Evolutionary conservation across 352 stramenopile species (phyloP).

Genomic region (Phytophthora tentaculata): DNA sequence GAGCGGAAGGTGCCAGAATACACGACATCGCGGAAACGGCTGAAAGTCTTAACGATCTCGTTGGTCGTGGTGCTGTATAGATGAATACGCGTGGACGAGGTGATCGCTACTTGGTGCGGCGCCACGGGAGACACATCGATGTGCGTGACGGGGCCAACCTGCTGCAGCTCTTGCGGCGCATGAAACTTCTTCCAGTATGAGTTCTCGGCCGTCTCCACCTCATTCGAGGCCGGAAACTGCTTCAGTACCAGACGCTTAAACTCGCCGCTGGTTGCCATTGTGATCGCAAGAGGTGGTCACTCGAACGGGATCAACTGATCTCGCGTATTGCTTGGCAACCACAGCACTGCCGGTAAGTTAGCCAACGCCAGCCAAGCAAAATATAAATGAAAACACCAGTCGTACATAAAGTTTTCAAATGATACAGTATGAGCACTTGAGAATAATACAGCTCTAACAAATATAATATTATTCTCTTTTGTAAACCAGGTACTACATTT

Average conservation of each 20-base stretch:
- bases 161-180: slow-evolving; percentile 79
- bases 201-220: slow-evolving; percentile 81
- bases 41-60: slow-evolving; percentile 90
- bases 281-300: not conserved
- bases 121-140: slow-evolving; percentile 83
- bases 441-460: no score
- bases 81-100: slow-evolving; percentile 87
- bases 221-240: slow-evolving; percentile 83
- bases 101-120: slow-evolving; percentile 87
- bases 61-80: slow-evolving; percentile 86
- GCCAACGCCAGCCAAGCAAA: no score
- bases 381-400: no score
- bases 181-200: slow-evolving; percentile 92
- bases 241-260: slow-evolving; percentile 90
- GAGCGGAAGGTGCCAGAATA: slow-evolving; percentile 88
- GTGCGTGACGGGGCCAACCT: slow-evolving; percentile 85
- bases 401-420: not conserved
- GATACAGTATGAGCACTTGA: no score
- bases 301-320: slow-evolving; percentile 2
- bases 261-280: slow-evolving; percentile 75
- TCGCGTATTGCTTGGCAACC: no score
- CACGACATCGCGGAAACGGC: slow-evolving; percentile 86
- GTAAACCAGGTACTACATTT: no score
- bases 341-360: slow-evolving; percentile 1
- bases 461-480: no score